Percentiles rank a stretch among this genome's conserved stretches.
Conservation (phyloP, 2,329 filamentous ascomycete genomes). For the Phoma sp. region DNA sequence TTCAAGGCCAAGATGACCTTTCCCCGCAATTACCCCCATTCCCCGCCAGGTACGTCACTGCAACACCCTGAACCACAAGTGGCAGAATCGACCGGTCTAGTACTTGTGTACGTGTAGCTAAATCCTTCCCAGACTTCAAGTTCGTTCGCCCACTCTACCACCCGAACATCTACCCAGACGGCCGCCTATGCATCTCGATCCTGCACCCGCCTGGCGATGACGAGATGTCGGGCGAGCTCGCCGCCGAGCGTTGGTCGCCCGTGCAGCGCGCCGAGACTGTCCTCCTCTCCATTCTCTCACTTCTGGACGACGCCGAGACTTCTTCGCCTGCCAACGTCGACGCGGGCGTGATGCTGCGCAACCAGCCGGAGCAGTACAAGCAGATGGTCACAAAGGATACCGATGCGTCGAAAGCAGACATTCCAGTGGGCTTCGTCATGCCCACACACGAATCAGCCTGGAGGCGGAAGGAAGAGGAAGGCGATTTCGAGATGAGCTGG, state of each 20-base stretch:
- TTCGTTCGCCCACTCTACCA: conserved; percentile 84
- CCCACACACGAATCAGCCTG: conserved; percentile 73
- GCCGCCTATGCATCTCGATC: conserved; percentile 94
- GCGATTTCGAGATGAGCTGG: conserved; percentile 62
- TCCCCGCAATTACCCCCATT: conserved; percentile 85
- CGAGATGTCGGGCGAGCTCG: conserved; percentile 86
- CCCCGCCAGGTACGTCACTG: conserved; percentile 68
- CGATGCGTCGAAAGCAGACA: conserved; percentile 75
- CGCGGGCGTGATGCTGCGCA: conserved; percentile 83
- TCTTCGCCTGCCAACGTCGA: conserved; percentile 95
- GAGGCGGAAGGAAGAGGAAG: conserved; percentile 66
- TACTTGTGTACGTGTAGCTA: conserved; percentile 1
- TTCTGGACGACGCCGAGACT: conserved; percentile 93
- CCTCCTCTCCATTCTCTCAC: conserved; percentile 85
- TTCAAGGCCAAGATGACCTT: conserved; percentile 92
- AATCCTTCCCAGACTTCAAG: conserved; percentile 68
- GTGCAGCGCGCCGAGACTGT: conserved; percentile 95
- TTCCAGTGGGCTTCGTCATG: conserved; percentile 81
- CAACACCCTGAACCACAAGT: conserved; percentile 5
- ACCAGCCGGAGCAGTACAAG: conserved; percentile 73
- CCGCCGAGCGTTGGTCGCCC: conserved; percentile 92
- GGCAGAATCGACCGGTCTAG: background rate
- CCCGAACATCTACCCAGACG: conserved; percentile 92
- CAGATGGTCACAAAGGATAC: conserved; percentile 72
- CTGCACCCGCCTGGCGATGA: conserved; percentile 92